Percentiles rank a stretch among this genome's conserved stretches.
Evolutionary conservation across 1,139 yeast species (phyloP).

Genomic region (Hyphopichia wangnamkhiaoensis): DNA sequence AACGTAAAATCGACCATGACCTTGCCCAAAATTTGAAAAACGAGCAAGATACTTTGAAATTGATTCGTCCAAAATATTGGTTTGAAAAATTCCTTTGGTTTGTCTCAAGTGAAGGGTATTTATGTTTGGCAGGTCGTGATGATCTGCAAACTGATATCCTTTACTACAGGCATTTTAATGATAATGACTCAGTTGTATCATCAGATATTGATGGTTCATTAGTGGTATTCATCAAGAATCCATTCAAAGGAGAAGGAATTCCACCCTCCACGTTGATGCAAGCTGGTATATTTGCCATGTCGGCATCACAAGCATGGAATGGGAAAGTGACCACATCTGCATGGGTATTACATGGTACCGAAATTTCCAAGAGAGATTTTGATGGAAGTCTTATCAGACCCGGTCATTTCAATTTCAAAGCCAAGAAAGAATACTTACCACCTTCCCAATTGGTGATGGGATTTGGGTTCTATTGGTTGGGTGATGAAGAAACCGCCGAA

Average conservation of each 20-base stretch:
- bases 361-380: constrained; percentile 66
- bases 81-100: constrained; percentile 97
- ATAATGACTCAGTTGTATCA: constrained; percentile 70
- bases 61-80: constrained; percentile 75
- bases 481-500: constrained; percentile 53
- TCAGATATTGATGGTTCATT: constrained; percentile 77
- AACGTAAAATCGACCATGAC: constrained; percentile 73
- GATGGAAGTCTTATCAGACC: constrained; percentile 65
- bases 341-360: constrained; percentile 74
- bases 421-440: constrained; percentile 65
- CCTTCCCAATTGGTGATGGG: constrained; percentile 91
- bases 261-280: constrained; percentile 89
- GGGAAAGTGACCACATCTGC: constrained; percentile 77
- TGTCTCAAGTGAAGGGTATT: constrained; percentile 81
- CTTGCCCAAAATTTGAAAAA: constrained; percentile 66
- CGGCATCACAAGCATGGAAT: constrained; percentile 91
- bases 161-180: constrained; percentile 73
- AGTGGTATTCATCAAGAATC: constrained; percentile 80
- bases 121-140: constrained; percentile 87
- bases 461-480: constrained; percentile 75
- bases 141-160: constrained; percentile 81
- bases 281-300: constrained; percentile 81
- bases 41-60: constrained; percentile 63
- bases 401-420: constrained; percentile 61
- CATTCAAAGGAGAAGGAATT: constrained; percentile 54